These are phyloP conservation scores for Leccinum solheimii DNA, from an alignment of 1,284 basidiomycete species.

Conservation along the genomic window DNA sequence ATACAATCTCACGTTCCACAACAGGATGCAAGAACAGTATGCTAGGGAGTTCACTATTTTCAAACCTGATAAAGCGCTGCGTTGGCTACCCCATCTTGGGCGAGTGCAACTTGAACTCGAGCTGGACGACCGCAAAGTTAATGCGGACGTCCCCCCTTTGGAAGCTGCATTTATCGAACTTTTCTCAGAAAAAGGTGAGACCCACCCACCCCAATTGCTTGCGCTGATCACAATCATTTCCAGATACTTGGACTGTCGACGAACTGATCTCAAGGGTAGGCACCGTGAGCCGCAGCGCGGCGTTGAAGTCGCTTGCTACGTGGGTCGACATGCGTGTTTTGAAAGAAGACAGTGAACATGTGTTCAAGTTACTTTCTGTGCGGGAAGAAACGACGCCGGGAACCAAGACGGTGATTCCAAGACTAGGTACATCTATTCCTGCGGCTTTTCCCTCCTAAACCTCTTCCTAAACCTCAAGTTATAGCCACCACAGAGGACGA, in stretches of 20 bases:
- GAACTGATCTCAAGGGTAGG: conserved; percentile 65
- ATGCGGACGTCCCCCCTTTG: conserved; percentile 78
- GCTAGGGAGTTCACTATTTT: conserved; percentile 73
- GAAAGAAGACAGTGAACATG: conserved; percentile 59
- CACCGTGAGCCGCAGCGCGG: conserved; percentile 58
- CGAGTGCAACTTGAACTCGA: conserved; percentile 78
- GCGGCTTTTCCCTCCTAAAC: background rate
- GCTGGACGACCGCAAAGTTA: conserved; percentile 74
- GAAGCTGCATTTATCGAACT: conserved; percentile 89
- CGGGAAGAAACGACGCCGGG: conserved; percentile 44
- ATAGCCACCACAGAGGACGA: conserved; percentile 42
- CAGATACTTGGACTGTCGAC: conserved; percentile 70
- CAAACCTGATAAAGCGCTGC: conserved; percentile 88
- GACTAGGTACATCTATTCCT: conserved; percentile 36
- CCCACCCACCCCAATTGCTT: background rate
- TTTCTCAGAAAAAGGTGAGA: conserved; percentile 68
- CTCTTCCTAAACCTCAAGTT: conserved; percentile 11
- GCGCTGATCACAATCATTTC: background rate
- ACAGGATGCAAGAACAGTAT: conserved; percentile 74
- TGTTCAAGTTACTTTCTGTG: conserved; percentile 64
- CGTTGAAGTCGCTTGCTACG: conserved; percentile 74
- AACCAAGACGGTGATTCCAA: conserved; percentile 23
- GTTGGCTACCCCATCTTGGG: conserved; percentile 86
- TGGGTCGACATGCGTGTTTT: conserved; percentile 86
- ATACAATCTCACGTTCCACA: conserved; percentile 8